These are phyloP conservation scores for Aspergillus arachidicola DNA, from an alignment of 2,329 filamentous ascomycete species.

Conservation along the genomic window DNA sequence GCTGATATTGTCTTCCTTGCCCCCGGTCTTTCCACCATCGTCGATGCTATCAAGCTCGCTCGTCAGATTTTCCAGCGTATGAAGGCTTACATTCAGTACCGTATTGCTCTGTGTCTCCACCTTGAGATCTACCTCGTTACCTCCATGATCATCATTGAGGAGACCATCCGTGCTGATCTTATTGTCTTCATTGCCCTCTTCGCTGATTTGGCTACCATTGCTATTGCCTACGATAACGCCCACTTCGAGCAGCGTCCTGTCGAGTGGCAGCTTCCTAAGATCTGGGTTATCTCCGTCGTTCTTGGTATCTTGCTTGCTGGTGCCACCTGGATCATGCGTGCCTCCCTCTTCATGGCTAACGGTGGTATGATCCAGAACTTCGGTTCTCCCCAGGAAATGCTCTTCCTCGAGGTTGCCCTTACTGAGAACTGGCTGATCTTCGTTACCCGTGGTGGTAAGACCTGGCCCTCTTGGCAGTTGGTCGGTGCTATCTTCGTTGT, in stretches of 20 bases:
- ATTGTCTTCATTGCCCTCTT: conserved; percentile 80
- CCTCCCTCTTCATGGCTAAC: conserved; percentile 67
- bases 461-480: conserved; percentile 74
- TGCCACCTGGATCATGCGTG: conserved; percentile 74
- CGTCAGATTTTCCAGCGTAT: conserved; percentile 77
- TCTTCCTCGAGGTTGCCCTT: conserved; percentile 89
- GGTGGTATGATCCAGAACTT: conserved; percentile 76
- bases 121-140: conserved; percentile 76
- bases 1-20: conserved; percentile 76
- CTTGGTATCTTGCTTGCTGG: conserved; percentile 69
- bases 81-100: conserved; percentile 77
- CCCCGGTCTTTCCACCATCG: conserved; percentile 70
- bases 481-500: conserved; percentile 71
- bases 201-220: conserved; percentile 77
- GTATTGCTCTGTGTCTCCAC: conserved; percentile 73
- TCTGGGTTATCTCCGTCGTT: conserved; percentile 67
- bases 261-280: conserved; percentile 80
- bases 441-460: conserved; percentile 83
- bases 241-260: conserved; percentile 74
- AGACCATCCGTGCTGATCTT: conserved; percentile 71
- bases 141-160: conserved; percentile 79
- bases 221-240: conserved; percentile 77
- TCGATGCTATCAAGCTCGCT: conserved; percentile 72
- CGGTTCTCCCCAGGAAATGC: conserved; percentile 72
- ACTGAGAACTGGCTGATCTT: conserved; percentile 98